Evolutionary conservation across 805 yeast species (phyloP).

Genomic region (Lipomyces sp.): DNA sequence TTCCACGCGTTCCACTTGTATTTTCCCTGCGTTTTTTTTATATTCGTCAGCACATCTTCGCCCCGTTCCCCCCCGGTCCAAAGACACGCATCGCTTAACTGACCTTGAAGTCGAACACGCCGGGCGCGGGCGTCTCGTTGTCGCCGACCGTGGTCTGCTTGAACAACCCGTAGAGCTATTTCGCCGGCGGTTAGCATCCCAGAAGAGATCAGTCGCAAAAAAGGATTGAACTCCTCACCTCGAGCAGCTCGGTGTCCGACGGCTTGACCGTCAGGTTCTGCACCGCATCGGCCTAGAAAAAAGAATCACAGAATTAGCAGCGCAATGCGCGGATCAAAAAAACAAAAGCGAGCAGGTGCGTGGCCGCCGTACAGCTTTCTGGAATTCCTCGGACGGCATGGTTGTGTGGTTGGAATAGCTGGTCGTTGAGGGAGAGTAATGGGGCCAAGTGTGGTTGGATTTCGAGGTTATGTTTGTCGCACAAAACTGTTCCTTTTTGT

Average conservation of each 20-base stretch:
- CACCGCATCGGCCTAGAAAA: slow-evolving; percentile 57
- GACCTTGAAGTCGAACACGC: slow-evolving; percentile 77
- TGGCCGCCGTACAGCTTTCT: slow-evolving; percentile 45
- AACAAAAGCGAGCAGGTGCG: no score
- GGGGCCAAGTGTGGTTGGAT: background rate
- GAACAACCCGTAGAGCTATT: slow-evolving; percentile 77
- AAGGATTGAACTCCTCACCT: slow-evolving; percentile 36
- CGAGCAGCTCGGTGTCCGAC: slow-evolving; percentile 76
- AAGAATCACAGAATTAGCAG: background rate
- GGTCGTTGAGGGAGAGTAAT: background rate
- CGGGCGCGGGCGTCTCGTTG: slow-evolving; percentile 82
- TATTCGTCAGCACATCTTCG: background rate
- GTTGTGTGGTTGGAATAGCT: background rate
- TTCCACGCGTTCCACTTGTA: slow-evolving; percentile 99
- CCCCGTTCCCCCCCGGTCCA: no score
- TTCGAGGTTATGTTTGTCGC: background rate
- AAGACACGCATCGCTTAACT: background rate
- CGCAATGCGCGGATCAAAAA: background rate
- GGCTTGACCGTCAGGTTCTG: slow-evolving; percentile 74
- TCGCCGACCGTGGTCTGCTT: slow-evolving; percentile 98
- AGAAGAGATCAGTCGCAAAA: background rate
- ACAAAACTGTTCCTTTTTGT: no score
- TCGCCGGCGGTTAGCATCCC: background rate
- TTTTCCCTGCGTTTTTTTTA: slow-evolving; percentile 60
- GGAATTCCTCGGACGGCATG: slow-evolving; percentile 43